Evolutionary conservation across 305 asterid genomes (phyloP), one percentile per base, ranked within the genome.

Genomic region (Nicotiana rustica): DNA sequence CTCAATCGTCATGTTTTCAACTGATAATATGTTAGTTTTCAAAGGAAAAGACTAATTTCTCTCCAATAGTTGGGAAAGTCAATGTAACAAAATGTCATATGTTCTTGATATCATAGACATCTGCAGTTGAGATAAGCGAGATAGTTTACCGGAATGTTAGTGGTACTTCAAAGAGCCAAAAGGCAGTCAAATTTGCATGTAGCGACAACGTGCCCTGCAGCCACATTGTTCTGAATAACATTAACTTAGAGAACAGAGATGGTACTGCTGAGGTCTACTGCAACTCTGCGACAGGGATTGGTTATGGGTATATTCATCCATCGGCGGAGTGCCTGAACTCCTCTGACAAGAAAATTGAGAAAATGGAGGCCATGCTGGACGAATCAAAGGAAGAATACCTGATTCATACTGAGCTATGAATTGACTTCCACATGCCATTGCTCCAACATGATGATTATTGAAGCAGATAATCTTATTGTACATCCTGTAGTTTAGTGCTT

Each of bases 181-280:
- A 89, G 62, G 98, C 95, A 62, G 92, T 94, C 93, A 92, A 85
- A 84, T 96, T 96, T 75, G 97, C 97, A 15, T 96, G 98, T 88
- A 96, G 98, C 13, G 97, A 94, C 88, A 89, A 90, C 0, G 96
- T 94, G 64, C 98, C 99, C 3, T 96, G 99, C 89, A 91, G 90
- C 65, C 88, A 89, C 89, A 96, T 96, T 59, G 88, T 91, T 69
- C 97, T 96, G 76, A 91, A 92, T 84, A 90, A 93, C 86, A 90
- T 96, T 85, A 90, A 91, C 91, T 87, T 96, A 88, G 89, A 85
- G 86, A 83, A 90, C 21, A 86, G 81, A 38, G 94, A 96, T 82
- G 98, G 97, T 77, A 85, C 87, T 29, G 99, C 89, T 8, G 94
- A 91, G 87, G 92, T 97, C 57, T 96, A 89, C 90, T 94, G 98